Conservation (phyloP, 2,329 filamentous ascomycete species). For the Exophiala sp. region DNA sequence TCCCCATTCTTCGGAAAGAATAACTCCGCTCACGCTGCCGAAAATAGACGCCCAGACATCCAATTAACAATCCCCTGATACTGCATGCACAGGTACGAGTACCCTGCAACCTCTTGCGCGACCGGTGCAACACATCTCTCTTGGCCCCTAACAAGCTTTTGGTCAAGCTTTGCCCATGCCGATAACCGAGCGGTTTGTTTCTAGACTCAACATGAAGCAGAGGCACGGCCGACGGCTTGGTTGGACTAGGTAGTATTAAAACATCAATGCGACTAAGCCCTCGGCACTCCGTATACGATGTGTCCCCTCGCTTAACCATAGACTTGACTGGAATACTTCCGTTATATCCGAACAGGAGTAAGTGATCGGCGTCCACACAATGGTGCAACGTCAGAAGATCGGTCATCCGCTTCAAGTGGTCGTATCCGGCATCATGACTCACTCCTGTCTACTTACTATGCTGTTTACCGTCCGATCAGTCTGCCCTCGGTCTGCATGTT, state of each 20-base stretch:
- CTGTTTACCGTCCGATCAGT: constrained; percentile 31
- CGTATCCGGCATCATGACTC: too few species aligned
- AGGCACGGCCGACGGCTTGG: background rate
- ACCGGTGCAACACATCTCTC: constrained; percentile 4
- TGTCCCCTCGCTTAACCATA: background rate
- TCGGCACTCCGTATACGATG: background rate
- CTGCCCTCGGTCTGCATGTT: constrained; percentile 45
- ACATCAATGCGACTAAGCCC: background rate
- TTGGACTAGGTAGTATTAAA: background rate
- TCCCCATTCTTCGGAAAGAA: background rate
- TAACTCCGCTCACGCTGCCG: background rate
- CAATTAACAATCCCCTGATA: background rate
- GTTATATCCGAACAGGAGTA: background rate
- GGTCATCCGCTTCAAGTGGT: background rate
- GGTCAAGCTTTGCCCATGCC: constrained; percentile 40
- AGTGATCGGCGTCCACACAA: background rate
- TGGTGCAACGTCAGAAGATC: background rate
- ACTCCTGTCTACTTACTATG: too few species aligned
- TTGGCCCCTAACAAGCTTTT: constrained; percentile 32
- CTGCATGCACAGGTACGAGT: too few species aligned
- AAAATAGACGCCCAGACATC: constrained; percentile 2
- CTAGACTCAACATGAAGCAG: constrained; percentile 24
- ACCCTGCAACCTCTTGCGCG: background rate
- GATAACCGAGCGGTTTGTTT: constrained; percentile 14
- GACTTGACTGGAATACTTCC: background rate